Conservation (phyloP, 345 rosid genomes). For the Eucalyptus grandis region DNA sequence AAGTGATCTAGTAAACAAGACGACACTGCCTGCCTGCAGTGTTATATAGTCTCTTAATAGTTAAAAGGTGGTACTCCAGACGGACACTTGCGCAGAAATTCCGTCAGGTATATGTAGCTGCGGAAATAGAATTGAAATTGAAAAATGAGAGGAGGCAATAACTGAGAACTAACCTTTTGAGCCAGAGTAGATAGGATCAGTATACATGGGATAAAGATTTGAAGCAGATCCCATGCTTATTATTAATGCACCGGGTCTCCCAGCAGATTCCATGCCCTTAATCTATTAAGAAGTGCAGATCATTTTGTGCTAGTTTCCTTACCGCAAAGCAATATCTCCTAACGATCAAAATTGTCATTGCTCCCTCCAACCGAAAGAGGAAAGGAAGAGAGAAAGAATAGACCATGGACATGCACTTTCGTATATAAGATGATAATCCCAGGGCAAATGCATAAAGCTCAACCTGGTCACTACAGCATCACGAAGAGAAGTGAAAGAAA, state of each 20-base stretch:
- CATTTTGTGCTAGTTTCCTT: background rate
- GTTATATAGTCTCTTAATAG: background rate
- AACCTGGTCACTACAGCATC: background rate
- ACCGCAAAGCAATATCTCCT: background rate
- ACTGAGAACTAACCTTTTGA: slow-evolving; percentile 50
- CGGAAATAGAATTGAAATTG: background rate
- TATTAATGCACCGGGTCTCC: slow-evolving; percentile 69
- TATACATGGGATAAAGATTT: slow-evolving; percentile 61
- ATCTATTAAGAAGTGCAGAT: slow-evolving; percentile 34
- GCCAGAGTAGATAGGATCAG: slow-evolving; percentile 60
- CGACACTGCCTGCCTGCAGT: slow-evolving; percentile 44
- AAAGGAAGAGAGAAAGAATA: background rate
- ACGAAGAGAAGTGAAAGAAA: background rate
- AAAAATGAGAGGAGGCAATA: background rate
- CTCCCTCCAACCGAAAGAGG: background rate
- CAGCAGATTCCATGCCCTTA: slow-evolving; percentile 48
- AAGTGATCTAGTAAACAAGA: slow-evolving; percentile 79
- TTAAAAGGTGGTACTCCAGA: background rate
- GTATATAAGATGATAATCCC: background rate
- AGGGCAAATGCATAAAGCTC: background rate
- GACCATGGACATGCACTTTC: no score
- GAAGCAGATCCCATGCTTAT: slow-evolving; percentile 80
- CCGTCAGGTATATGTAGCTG: background rate
- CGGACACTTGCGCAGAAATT: background rate
- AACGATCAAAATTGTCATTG: background rate